phyloP scores from a whole-genome alignment of 345 rosid species.

The Eucalyptus dawsonii region DNA sequence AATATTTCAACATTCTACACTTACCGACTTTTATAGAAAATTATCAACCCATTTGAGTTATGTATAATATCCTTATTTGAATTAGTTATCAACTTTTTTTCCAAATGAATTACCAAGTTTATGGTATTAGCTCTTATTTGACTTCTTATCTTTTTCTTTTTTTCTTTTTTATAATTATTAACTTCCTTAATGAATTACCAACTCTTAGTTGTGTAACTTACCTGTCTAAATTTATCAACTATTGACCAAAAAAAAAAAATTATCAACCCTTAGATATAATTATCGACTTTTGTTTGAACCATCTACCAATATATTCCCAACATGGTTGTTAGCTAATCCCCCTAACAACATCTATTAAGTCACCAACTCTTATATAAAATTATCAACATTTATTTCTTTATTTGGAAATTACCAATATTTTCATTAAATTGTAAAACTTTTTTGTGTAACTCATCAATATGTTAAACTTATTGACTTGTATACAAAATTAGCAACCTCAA shows the following conservation, averaged over 20 bases:
- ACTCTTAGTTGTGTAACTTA: background rate
- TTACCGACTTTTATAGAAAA: background rate
- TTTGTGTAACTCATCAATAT: background rate
- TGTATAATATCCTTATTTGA: background rate
- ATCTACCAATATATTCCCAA: background rate
- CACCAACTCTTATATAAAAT: background rate
- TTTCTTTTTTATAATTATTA: background rate
- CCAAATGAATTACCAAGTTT: background rate
- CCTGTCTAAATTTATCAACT: background rate
- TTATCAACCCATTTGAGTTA: background rate
- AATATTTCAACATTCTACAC: background rate
- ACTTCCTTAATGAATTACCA: background rate
- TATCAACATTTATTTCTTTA: background rate
- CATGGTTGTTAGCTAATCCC: background rate
- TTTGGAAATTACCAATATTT: background rate
- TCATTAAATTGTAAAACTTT: background rate
- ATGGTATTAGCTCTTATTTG: background rate
- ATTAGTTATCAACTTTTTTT: background rate
- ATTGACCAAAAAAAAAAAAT: no score
- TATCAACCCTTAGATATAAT: background rate
- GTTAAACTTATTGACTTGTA: slow-evolving; percentile 24
- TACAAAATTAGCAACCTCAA: background rate
- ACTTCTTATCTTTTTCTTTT: background rate
- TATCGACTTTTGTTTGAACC: background rate
- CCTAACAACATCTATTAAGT: background rate